Conservation (phyloP, 1,284 basidiomycete genomes). For the Sanghuangporus weigelae region DNA sequence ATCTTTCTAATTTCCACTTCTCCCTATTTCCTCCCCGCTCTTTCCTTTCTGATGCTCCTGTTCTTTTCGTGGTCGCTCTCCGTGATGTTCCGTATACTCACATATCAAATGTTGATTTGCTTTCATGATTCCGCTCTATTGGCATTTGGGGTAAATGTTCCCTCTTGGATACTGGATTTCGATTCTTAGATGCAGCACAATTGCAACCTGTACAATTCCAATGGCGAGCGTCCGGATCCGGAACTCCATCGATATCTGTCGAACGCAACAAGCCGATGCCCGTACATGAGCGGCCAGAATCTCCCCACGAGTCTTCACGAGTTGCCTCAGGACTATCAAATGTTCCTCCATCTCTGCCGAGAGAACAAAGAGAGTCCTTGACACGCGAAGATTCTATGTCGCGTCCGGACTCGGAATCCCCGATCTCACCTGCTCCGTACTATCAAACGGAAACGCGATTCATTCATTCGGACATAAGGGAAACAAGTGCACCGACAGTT, state of each 20-base stretch:
- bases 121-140: constrained; percentile 5
- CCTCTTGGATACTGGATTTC: background rate
- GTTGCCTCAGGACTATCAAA: constrained; percentile 19
- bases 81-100: constrained; percentile 12
- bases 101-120: constrained; percentile 3
- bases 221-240: background rate
- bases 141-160: background rate
- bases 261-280: background rate
- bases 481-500: background rate
- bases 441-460: background rate
- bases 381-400: background rate
- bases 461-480: background rate
- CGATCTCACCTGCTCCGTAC: constrained; percentile 22
- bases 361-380: background rate
- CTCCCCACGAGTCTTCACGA: constrained; percentile 18
- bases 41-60: background rate
- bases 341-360: background rate
- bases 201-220: background rate
- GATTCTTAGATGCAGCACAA: constrained; percentile 4
- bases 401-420: constrained; percentile 22
- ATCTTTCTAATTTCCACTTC: background rate
- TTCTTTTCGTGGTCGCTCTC: background rate
- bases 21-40: background rate
- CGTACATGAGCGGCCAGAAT: background rate
- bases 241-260: background rate